Percentiles rank a stretch among this genome's conserved stretches.
phyloP scores from a whole-genome alignment of 352 stramenopile species.

The Phytophthora gonapodyides region DNA sequence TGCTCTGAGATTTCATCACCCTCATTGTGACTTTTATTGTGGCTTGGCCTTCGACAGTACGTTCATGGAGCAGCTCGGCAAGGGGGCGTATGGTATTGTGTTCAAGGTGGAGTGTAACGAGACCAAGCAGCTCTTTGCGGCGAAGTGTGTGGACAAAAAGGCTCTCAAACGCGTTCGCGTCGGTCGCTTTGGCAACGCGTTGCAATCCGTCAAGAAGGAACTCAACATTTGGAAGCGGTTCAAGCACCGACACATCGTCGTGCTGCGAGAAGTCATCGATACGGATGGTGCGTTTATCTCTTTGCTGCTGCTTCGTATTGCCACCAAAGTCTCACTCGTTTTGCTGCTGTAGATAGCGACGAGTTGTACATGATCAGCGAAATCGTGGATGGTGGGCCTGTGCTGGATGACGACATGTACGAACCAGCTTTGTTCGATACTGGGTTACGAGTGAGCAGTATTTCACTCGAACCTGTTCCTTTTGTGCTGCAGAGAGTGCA shows the following conservation, averaged over 20 bases:
- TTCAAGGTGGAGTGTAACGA: conserved; percentile 72
- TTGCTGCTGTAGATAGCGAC: conserved; percentile 53
- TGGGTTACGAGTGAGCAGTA: neutral
- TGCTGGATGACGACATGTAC: conserved; percentile 72
- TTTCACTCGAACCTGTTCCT: neutral
- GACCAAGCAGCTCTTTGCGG: conserved; percentile 70
- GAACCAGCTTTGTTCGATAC: neutral
- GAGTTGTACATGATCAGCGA: conserved; percentile 88
- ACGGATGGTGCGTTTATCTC: conserved; percentile 55
- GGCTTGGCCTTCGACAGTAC: conserved; percentile 41
- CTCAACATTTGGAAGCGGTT: conserved; percentile 98
- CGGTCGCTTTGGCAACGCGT: conserved; percentile 71
- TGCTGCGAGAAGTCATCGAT: conserved; percentile 96
- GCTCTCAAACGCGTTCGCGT: conserved; percentile 71
- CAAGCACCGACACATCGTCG: conserved; percentile 94
- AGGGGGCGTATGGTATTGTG: conserved; percentile 75
- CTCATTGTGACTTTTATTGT: neutral
- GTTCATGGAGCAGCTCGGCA: conserved; percentile 72
- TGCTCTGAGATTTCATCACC: neutral
- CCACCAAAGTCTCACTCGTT: neutral
- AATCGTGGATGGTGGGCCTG: conserved; percentile 68
- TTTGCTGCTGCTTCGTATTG: neutral
- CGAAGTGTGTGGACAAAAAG: conserved; percentile 83
- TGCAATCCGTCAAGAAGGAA: conserved; percentile 90
- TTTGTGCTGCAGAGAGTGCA: conserved; percentile 55